Evolutionary conservation across 2,329 filamentous ascomycete species (phyloP), one percentile per base, ranked within the genome.

Genomic region (Botryotinia calthae): DNA sequence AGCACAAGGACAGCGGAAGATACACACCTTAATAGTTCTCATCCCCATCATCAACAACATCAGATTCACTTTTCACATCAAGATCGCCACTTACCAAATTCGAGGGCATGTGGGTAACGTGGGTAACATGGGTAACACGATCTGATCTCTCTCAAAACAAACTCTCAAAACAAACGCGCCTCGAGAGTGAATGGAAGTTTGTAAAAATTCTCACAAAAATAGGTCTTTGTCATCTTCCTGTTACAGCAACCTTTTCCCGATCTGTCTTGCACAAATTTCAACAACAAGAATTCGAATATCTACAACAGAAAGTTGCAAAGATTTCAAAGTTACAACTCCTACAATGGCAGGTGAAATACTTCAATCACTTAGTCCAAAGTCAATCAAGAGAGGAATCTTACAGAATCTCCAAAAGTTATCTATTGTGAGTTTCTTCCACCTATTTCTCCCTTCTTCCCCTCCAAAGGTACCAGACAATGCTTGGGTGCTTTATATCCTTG

Each of bases 401-500:
- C 34, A 68, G 10, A 68, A 31, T n/a, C n/a, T 68, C 25, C n/a
- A 68, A 31, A 68, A 56, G 22, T 68, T 68, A 37, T 42, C 65
- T 25, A 40, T 31, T 42, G 65, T 58, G 31, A 68, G 65, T 56
- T 22, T 31, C 48, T 56, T 16, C n/a, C 25, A 56, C 40, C 9
- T 54, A 5, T n/a, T 37, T 67, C 25, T 40, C 16, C 18, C 28
- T 44, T 31, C 48, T 56, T 22, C 34, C 14, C 28, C 8, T 42
- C 22, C 48, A 31, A 56, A 31, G 18, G 6, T 56, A 44, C n/a
- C 25, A 56, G 18, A 56, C 20, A 68, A 42, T 42, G 18, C 9
- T 42, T 20, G 28, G n/a, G n/a, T 56, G 51, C 18, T 56, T 25
- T 16, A 12, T 42, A 18, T 18, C 14, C 40, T 56, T 44, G 37